These are phyloP conservation scores for Neonectria magnoliae DNA, from an alignment of 2,329 filamentous ascomycete genomes.

Conservation along the genomic window DNA sequence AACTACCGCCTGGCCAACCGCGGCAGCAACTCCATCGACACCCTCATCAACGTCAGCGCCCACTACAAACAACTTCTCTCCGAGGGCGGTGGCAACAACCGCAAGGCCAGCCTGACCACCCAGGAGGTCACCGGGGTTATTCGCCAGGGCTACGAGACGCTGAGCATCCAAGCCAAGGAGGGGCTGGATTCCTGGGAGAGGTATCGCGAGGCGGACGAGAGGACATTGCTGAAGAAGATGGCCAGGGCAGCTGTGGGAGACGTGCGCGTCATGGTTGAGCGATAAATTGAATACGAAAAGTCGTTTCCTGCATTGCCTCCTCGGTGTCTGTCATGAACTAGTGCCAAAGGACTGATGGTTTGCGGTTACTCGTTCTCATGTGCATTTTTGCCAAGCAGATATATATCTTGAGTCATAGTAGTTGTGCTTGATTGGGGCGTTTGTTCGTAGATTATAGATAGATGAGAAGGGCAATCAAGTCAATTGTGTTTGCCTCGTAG, in stretches of 20 bases:
- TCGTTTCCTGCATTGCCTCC: neutral
- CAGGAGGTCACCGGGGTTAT: conserved; percentile 90
- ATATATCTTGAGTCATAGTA: neutral
- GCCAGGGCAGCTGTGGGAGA: conserved; percentile 78
- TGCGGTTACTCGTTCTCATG: neutral
- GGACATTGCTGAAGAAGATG: conserved; percentile 86
- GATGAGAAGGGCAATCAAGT: neutral
- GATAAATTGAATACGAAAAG: conserved; percentile 30
- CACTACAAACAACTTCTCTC: conserved; percentile 90
- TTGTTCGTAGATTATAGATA: neutral
- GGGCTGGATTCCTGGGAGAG: conserved; percentile 86
- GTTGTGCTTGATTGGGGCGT: neutral
- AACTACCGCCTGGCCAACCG: conserved; percentile 72
- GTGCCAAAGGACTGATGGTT: neutral
- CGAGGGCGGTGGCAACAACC: conserved; percentile 56
- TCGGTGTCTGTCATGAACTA: neutral
- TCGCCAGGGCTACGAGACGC: conserved; percentile 93
- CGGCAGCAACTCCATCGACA: conserved; percentile 79
- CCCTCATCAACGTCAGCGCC: conserved; percentile 80
- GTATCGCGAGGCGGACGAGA: conserved; percentile 88
- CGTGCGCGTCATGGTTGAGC: conserved; percentile 62
- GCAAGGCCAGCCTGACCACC: conserved; percentile 75
- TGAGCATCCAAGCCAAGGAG: conserved; percentile 90
- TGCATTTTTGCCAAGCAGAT: neutral
- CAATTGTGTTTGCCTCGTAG: neutral